A percentile compares a stretch with the other conserved stretches of the same genome.
Evolutionary conservation across 148 eudicot species (phyloP).

Genomic region (Camellia sinensis): DNA sequence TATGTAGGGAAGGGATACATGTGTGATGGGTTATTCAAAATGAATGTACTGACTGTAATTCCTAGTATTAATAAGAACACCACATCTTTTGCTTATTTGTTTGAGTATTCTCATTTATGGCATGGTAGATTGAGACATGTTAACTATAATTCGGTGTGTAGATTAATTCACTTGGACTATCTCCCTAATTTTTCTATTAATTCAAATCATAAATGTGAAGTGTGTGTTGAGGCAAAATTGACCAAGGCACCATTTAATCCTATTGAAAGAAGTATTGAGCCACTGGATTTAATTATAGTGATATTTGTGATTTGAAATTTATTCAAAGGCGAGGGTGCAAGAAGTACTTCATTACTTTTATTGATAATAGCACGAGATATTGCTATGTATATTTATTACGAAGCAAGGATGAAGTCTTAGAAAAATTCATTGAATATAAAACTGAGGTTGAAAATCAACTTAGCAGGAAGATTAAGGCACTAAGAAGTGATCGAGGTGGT

Average conservation of each 20-base stretch:
- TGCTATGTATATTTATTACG: too few species aligned
- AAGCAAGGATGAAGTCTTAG: too few species aligned
- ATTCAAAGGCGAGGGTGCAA: constrained; percentile 1
- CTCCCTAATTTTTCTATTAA: neutral
- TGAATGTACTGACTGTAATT: neutral
- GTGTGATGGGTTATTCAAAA: neutral
- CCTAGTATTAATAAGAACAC: neutral
- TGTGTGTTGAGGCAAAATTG: neutral
- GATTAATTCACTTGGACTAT: neutral
- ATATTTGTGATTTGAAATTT: constrained; percentile 11
- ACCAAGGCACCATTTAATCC: neutral
- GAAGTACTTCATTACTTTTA: too few species aligned
- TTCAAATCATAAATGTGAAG: neutral
- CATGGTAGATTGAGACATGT: constrained; percentile 14
- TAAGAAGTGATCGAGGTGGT: too few species aligned
- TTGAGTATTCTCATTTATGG: constrained; percentile 2
- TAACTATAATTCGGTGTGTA: neutral
- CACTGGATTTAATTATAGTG: neutral
- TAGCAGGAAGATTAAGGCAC: too few species aligned
- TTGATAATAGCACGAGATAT: too few species aligned
- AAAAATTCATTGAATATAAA: too few species aligned
- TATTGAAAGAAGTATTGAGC: neutral
- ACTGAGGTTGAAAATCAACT: too few species aligned
- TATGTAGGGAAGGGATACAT: neutral
- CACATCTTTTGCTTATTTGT: neutral